phyloP scores from a whole-genome alignment of 192 early-diverging fungal genomes.

The Linnemannia elongata region DNA sequence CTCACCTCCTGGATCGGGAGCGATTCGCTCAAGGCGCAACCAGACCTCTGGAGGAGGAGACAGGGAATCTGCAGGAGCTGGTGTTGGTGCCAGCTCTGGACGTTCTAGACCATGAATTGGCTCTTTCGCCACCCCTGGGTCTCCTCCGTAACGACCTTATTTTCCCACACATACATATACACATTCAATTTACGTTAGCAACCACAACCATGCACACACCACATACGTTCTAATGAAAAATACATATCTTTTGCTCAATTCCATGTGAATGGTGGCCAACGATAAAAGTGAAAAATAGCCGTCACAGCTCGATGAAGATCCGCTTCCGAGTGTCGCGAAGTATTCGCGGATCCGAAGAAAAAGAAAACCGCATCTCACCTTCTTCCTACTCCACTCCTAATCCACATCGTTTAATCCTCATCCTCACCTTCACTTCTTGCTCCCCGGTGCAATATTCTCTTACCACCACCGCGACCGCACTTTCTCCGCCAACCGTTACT shows the following conservation, averaged over 20 bases:
- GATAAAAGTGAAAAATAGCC: neutral
- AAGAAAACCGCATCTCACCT: neutral
- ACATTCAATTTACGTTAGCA: neutral
- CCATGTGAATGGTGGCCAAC: neutral
- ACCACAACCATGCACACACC: neutral
- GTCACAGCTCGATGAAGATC: neutral
- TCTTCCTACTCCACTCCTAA: neutral
- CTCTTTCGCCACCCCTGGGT: neutral
- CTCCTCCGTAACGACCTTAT: neutral
- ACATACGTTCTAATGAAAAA: neutral
- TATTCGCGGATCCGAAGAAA: neutral
- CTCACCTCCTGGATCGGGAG: slow-evolving; percentile 12
- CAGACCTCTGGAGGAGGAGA: neutral
- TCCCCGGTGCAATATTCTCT: neutral
- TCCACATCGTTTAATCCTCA: neutral
- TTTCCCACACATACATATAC: neutral
- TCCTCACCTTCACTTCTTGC: neutral
- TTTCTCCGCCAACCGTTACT: no score
- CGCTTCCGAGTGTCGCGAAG: slow-evolving; percentile 3
- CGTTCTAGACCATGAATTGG: slow-evolving; percentile 14
- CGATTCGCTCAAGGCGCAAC: slow-evolving; percentile 23
- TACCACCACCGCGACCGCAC: neutral
- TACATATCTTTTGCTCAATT: neutral
- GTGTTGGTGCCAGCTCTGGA: slow-evolving; percentile 7
- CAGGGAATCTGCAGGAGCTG: slow-evolving; percentile 8